Conservation (phyloP, 2,329 filamentous ascomycete genomes). For the Colletotrichum somersetense region DNA sequence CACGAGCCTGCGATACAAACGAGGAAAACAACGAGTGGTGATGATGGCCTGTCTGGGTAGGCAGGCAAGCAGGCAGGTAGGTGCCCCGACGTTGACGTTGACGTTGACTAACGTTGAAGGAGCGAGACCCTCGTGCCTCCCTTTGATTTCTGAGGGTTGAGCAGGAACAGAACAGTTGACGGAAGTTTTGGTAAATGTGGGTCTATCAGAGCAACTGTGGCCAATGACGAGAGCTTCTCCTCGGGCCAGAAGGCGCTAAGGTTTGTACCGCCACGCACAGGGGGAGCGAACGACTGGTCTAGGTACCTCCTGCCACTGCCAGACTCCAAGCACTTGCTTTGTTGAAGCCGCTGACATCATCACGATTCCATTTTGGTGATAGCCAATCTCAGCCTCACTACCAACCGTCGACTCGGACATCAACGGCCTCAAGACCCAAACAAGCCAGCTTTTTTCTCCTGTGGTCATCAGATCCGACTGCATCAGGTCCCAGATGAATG, state of each 20-base stretch:
- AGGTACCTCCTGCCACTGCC: background rate
- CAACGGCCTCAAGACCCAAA: background rate
- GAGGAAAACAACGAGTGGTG: background rate
- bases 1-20: background rate
- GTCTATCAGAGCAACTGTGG: background rate
- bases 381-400: background rate
- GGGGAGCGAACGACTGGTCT: no score
- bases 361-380: background rate
- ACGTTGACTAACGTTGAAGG: background rate
- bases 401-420: background rate
- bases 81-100: background rate
- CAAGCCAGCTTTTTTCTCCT: background rate
- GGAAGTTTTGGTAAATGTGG: conserved; percentile 13
- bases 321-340: no score
- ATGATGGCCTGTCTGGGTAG: background rate
- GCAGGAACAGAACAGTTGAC: conserved; percentile 3
- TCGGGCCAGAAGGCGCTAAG: no score
- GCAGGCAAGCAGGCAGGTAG: background rate
- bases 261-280: no score
- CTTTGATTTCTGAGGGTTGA: background rate
- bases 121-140: conserved; percentile 1
- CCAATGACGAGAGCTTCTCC: background rate
- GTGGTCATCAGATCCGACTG: background rate
- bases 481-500: conserved; percentile 61
- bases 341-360: conserved; percentile 17